phyloP scores from a whole-genome alignment of 2,329 filamentous ascomycete genomes.

The Claviceps citrina region DNA sequence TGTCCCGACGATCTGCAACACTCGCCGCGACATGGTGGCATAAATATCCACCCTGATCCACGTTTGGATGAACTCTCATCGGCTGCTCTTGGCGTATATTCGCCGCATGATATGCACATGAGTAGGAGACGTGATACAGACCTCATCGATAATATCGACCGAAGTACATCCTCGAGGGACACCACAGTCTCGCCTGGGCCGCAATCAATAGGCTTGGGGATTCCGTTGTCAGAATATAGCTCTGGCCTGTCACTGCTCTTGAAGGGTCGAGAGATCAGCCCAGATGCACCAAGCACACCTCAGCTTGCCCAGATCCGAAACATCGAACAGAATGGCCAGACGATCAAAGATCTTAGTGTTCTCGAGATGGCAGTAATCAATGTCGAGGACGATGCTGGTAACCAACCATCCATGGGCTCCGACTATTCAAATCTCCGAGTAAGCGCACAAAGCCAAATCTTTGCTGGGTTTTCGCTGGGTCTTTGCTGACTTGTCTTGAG shows the following conservation, averaged over 20 bases:
- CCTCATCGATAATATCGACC: slow-evolving; percentile 11
- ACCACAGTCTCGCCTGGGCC: slow-evolving; percentile 29
- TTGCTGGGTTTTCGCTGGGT: slow-evolving; percentile 5
- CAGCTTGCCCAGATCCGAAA: not conserved
- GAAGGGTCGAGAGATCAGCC: slow-evolving; percentile 18
- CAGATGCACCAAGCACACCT: slow-evolving; percentile 5
- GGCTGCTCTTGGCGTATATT: slow-evolving; percentile 8
- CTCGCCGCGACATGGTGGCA: slow-evolving; percentile 11
- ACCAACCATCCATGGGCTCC: slow-evolving; percentile 22
- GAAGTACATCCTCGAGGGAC: slow-evolving; percentile 21
- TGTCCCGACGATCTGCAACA: slow-evolving; percentile 28
- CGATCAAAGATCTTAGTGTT: slow-evolving; percentile 14
- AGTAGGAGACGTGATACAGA: not conserved
- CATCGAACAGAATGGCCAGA: slow-evolving; percentile 1
- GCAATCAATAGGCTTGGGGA: slow-evolving; percentile 18
- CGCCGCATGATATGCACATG: not conserved
- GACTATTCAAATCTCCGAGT: slow-evolving; percentile 24
- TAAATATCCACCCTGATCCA: slow-evolving; percentile 10
- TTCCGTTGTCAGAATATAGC: slow-evolving; percentile 20
- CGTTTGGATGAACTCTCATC: slow-evolving; percentile 12
- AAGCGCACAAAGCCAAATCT: slow-evolving; percentile 7
- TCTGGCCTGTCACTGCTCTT: slow-evolving; percentile 11
- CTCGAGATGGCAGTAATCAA: slow-evolving; percentile 11
- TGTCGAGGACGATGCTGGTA: slow-evolving; percentile 12
- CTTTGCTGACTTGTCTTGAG: slow-evolving; percentile 16